Conservation (phyloP, 2,329 filamentous ascomycete genomes). For the Diaporthe aspalathi region DNA sequence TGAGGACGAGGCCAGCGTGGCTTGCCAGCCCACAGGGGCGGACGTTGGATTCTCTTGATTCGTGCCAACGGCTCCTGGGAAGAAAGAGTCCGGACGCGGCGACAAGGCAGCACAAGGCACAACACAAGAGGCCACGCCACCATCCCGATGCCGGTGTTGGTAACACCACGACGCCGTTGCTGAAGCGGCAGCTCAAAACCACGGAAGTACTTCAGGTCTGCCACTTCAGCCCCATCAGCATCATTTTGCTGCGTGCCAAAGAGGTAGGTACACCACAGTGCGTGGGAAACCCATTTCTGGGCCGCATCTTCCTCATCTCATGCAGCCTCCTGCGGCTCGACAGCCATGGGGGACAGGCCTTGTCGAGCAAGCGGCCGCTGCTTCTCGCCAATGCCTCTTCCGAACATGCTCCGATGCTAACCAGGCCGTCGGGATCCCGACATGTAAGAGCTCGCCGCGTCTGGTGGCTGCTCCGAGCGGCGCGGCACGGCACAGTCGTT, state of each 20-base stretch:
- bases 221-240: background rate
- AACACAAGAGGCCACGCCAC: background rate
- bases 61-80: conserved; percentile 21
- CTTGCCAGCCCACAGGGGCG: conserved; percentile 17
- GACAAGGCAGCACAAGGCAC: conserved; percentile 30
- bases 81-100: background rate
- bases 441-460: background rate
- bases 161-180: background rate
- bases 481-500: background rate
- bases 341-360: conserved; percentile 29
- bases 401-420: conserved; percentile 11
- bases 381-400: conserved; percentile 13
- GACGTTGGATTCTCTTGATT: background rate
- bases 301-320: conserved; percentile 11
- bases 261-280: conserved; percentile 17
- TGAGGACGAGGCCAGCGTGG: conserved; percentile 7
- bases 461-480: background rate
- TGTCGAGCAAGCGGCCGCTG: conserved; percentile 22
- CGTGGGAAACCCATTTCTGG: background rate
- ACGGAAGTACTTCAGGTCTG: background rate
- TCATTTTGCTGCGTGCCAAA: conserved; percentile 6
- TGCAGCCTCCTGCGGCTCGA: conserved; percentile 20
- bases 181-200: conserved; percentile 1
- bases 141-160: conserved; percentile 1
- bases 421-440: conserved; percentile 24